Base-by-base conservation (phyloP, 331 rosid species). In the Pyrus hybrid region DNA sequence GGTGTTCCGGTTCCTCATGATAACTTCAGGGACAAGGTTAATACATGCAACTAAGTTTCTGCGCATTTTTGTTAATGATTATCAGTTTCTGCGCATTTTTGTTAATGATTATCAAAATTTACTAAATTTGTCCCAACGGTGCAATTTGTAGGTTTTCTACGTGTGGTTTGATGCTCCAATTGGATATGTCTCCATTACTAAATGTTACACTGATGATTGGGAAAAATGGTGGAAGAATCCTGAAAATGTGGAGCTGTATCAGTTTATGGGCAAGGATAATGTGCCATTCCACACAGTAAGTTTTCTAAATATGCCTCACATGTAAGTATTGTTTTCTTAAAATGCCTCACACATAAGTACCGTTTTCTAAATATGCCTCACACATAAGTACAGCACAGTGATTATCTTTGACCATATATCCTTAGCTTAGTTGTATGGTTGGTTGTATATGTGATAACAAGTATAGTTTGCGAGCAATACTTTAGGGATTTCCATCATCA, bases 161-260 rank as follows among this genome's bases (percentile, higher is more conserved):
- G 97, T 92, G 21, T 94, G 99, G 99, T 94, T 94, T 81, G 99
- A 92, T 84, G 99, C 97, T 37, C 99, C 99, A 7, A 94, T 94
- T 72, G 99, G 99, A 56, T 92, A 94, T 79, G 91, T 92, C 67
- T 94, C 99, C 53, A 92, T 94, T 83, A 92, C 97, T 63, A 78
- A 94, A 63, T 87, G 99, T 86, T 94, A 94, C 87, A 94, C 99
- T 64, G 71, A 79, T 33, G 93, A 94, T 25, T 92, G 99, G 99
- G 99, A 94, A 86, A 85, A 87, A 80, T 94, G 99, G 97, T 94
- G 99, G 97, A 94, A 94, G 85, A 90, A 90, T 80, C 98, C 97
- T 1, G 87, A 94, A 80, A 86, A 94, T 49, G 99, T 92, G 67
- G 97, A 92, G 87, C 41, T 94, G 74, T 94, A 86, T 84, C 99